Evolutionary conservation across 352 stramenopile genomes (phyloP).

Genomic region (Pythium rishiriense): DNA sequence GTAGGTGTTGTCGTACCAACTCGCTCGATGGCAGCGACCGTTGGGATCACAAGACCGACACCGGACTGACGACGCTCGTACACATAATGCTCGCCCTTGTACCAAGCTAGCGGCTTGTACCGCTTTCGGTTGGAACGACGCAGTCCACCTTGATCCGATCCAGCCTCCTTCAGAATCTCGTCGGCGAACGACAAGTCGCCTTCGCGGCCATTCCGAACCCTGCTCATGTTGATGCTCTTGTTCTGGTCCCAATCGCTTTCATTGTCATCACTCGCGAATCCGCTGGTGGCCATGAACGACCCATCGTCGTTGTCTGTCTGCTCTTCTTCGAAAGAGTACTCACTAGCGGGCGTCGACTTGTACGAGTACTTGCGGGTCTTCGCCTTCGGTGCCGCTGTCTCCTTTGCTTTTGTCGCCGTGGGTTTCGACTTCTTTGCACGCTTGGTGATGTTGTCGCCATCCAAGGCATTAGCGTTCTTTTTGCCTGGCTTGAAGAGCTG

Average conservation of each 20-base stretch:
- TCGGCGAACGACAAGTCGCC: conserved; percentile 38
- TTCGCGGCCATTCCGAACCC: conserved; percentile 20
- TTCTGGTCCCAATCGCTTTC: conserved; percentile 52
- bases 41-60: conserved; percentile 81
- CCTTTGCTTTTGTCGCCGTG: conserved; percentile 32
- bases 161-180: conserved; percentile 55
- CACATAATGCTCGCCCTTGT: conserved; percentile 87
- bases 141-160: conserved; percentile 41
- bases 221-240: conserved; percentile 25
- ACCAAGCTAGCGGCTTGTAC: conserved; percentile 87
- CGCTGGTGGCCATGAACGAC: conserved; percentile 49
- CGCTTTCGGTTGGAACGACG: conserved; percentile 76
- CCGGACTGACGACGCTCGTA: conserved; percentile 81
- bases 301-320: conserved; percentile 68
- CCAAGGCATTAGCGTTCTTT: conserved; percentile 20
- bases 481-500: conserved; percentile 49
- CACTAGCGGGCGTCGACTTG: conserved; percentile 41
- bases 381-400: conserved; percentile 11
- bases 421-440: conserved; percentile 32
- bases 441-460: conserved; percentile 36
- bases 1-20: conserved; percentile 56
- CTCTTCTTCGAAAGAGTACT: conserved; percentile 47
- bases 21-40: conserved; percentile 70
- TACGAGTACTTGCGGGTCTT: conserved; percentile 55
- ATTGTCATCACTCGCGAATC: conserved; percentile 44